Evolutionary conservation across 768 basidiomycete genomes (phyloP).

Genomic region (Leccinellum luteum): DNA sequence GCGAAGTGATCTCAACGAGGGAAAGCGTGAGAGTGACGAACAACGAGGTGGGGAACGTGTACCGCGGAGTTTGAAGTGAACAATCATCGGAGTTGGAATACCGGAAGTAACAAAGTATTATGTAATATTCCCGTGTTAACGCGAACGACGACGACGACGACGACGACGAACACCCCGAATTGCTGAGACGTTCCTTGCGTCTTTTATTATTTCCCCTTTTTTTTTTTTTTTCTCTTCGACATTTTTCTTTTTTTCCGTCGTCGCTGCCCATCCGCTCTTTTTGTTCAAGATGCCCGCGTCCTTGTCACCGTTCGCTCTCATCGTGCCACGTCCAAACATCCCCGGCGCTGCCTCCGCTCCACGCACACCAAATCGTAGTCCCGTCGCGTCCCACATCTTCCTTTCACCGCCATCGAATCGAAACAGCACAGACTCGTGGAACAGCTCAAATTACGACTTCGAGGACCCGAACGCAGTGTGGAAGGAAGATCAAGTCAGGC

Average conservation of each 20-base stretch:
- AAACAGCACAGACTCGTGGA: slow-evolving; percentile 83
- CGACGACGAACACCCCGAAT: slow-evolving; percentile 9
- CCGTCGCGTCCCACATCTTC: slow-evolving; percentile 51
- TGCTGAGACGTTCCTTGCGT: slow-evolving; percentile 22
- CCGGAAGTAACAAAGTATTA: slow-evolving; percentile 17
- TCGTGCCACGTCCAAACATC: slow-evolving; percentile 56
- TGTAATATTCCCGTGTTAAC: slow-evolving; percentile 17
- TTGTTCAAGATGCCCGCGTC: slow-evolving; percentile 39
- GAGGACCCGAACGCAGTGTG: slow-evolving; percentile 66
- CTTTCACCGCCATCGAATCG: slow-evolving; percentile 43
- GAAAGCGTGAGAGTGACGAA: neutral
- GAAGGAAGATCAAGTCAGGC: slow-evolving; percentile 68
- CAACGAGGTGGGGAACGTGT: slow-evolving; percentile 23
- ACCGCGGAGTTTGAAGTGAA: slow-evolving; percentile 2
- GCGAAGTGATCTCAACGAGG: slow-evolving; percentile 25
- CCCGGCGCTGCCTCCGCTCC: slow-evolving; percentile 43
- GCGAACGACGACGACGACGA: slow-evolving; percentile 28
- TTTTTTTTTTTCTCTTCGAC: neutral
- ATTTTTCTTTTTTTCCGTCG: slow-evolving; percentile 7
- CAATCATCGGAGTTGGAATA: slow-evolving; percentile 20
- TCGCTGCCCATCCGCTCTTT: slow-evolving; percentile 53
- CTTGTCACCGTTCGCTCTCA: slow-evolving; percentile 55
- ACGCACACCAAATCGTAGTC: slow-evolving; percentile 60
- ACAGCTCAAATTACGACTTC: slow-evolving; percentile 69
- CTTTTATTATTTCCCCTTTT: slow-evolving; percentile 21